A percentile compares a stretch with the other conserved stretches of the same genome.
These are phyloP conservation scores for Colletotrichum noveboracense DNA, from an alignment of 2,329 filamentous ascomycete genomes.

Conservation along the genomic window DNA sequence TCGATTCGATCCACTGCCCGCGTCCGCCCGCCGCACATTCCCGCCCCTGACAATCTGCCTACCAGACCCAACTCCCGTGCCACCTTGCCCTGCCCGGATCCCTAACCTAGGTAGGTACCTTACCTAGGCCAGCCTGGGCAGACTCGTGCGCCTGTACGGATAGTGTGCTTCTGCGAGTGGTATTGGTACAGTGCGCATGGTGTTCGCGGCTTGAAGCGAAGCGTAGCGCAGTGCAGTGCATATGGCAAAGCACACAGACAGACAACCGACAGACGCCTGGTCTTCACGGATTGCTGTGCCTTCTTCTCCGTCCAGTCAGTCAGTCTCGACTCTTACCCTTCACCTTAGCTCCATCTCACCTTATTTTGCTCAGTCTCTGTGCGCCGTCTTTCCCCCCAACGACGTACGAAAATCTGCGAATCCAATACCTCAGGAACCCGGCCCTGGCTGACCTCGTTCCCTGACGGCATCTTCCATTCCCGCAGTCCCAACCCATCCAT, in stretches of 20 bases:
- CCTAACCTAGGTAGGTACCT: background rate
- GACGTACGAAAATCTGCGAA: background rate
- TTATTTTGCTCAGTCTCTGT: background rate
- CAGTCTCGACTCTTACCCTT: background rate
- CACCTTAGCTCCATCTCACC: background rate
- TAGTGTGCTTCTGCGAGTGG: background rate
- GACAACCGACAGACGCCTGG: background rate
- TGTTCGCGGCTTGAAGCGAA: background rate
- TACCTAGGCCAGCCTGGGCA: background rate
- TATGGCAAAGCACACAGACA: background rate
- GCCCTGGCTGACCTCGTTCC: background rate
- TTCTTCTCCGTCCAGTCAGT: background rate
- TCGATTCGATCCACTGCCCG: constrained; percentile 12
- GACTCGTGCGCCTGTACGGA: background rate
- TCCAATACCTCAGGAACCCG: background rate
- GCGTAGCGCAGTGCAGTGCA: background rate
- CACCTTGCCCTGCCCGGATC: background rate
- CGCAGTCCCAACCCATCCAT: background rate
- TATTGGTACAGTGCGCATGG: constrained; percentile 10
- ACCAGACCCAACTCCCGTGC: background rate
- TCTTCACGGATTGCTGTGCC: background rate
- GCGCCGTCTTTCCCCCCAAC: background rate
- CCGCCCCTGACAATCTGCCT: constrained; percentile 10
- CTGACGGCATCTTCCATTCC: background rate
- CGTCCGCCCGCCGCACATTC: background rate